Base-by-base conservation (phyloP, 441 rosid genomes). In the Pelargonium australe region DNA sequence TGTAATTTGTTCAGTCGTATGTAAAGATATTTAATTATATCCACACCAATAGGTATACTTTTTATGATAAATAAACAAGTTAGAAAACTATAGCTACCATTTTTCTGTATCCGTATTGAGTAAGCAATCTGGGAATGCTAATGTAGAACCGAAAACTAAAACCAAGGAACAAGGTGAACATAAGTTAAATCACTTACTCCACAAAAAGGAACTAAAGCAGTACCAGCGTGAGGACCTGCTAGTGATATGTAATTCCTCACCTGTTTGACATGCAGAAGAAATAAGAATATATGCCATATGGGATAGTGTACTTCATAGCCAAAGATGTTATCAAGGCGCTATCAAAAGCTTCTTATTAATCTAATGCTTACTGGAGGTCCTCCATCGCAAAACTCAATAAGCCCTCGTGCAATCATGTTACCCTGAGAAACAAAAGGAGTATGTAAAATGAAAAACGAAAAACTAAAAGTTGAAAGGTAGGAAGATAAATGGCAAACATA, bases 211-310 rank as follows among this genome's bases (percentile, higher is more conserved):
- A 91, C 81, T 74, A 94, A 86, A 64, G 97, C 92, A 67, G 89
- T 83, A n/a, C 99, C 97, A 73, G 96, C 95, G 82, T 91, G 97
- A 63, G 95, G 97, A 68, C 99, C 99, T 57, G 78, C 99, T 60
- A 89, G 78, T 20, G 95, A 91, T 75, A 91, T 71, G 76, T 79
- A 89, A 80, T 89, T 94, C 78, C 76, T 80, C 43, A 94, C 89
- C 87, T 89, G 85, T 83, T 63, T 51, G 19, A 51, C 58, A 51
- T 47, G n/a, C n/a, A 51, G 58, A 49, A 49, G 57, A 51, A 51
- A 51, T 51, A 51, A 51, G 58, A 51, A 51, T 51, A n/a, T 51
- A 13, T 2, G 58, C 16, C 57, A 49, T 16, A 51, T 51, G 16
- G 58, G 58, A 51, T 51, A 2, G 16, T 5, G 7, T 3, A n/a